Evolutionary conservation across 495 filamentous ascomycete species (phyloP).

Genomic region (Pseudoneurospora amorphoporcata): DNA sequence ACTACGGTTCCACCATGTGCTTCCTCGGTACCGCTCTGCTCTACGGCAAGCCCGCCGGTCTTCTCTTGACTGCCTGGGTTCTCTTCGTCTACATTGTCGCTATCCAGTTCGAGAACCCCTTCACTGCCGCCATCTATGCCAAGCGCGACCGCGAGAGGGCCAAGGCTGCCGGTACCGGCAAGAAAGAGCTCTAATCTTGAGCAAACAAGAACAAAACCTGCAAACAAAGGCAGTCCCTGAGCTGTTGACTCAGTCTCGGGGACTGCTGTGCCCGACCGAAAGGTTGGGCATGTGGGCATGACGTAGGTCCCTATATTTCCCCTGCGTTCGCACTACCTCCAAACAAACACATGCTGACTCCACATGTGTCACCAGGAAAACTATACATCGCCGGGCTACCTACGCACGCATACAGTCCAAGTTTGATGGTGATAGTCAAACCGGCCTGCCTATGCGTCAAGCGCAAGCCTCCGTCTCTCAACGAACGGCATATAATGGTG

Average conservation of each 20-base stretch:
- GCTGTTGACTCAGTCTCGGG: not conserved
- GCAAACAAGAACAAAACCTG: not conserved
- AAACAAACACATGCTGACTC: not conserved
- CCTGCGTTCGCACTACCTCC: not conserved
- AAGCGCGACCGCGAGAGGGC: constrained; percentile 60
- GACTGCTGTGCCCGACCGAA: not conserved
- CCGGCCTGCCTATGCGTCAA: not conserved
- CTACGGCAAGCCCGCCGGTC: constrained; percentile 80
- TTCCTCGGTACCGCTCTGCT: constrained; percentile 85
- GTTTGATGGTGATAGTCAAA: not conserved
- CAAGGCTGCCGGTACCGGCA: constrained; percentile 18
- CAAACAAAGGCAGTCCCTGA: not conserved
- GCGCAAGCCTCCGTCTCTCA: not conserved
- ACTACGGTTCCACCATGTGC: constrained; percentile 84
- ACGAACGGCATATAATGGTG: not conserved
- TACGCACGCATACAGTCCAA: not conserved
- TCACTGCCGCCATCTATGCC: constrained; percentile 86
- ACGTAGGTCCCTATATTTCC: not conserved
- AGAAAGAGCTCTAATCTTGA: constrained; percentile 33
- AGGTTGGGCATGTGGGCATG: not conserved
- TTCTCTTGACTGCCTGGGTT: constrained; percentile 67
- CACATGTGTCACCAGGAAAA: not conserved
- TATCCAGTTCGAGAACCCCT: constrained; percentile 90
- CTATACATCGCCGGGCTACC: not conserved
- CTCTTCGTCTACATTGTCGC: constrained; percentile 73